A percentile compares a stretch with the other conserved stretches of the same genome.
Conservation (phyloP, 1,284 basidiomycete species). For the Sporisorium sorghi region DNA sequence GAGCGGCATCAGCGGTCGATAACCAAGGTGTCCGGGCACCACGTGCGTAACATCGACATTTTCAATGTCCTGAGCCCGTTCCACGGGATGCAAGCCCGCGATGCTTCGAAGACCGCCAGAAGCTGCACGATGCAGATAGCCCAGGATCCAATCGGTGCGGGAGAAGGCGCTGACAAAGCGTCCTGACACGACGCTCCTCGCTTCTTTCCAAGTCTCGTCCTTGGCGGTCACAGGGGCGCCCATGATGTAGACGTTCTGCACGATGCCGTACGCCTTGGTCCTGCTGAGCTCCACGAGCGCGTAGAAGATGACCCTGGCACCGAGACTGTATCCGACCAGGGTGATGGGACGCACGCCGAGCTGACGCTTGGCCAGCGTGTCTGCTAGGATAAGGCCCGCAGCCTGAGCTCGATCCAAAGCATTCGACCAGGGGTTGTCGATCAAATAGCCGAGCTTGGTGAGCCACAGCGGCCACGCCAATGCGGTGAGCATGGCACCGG, state of each 20-base stretch:
- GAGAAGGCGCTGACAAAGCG: constrained; percentile 68
- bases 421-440: constrained; percentile 69
- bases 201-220: constrained; percentile 64
- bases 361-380: constrained; percentile 62
- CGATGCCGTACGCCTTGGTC: constrained; percentile 66
- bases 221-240: constrained; percentile 66
- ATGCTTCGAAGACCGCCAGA: constrained; percentile 67
- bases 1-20: constrained; percentile 66
- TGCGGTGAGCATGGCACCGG: constrained; percentile 60
- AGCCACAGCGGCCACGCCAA: constrained; percentile 69
- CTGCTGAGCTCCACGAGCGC: constrained; percentile 62
- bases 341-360: constrained; percentile 69
- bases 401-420: constrained; percentile 64
- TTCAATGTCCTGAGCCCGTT: constrained; percentile 64
- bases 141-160: constrained; percentile 68
- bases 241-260: constrained; percentile 68
- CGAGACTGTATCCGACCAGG: constrained; percentile 67
- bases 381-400: constrained; percentile 67
- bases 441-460: constrained; percentile 67
- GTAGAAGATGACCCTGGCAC: constrained; percentile 67
- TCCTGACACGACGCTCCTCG: constrained; percentile 62
- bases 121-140: constrained; percentile 67
- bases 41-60: constrained; percentile 68
- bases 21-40: constrained; percentile 66
- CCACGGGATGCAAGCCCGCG: constrained; percentile 66